Percentiles rank a stretch among this genome's conserved stretches.
phyloP scores from a whole-genome alignment of 2,329 filamentous ascomycete species.

The Purpureocillium lavendulum region DNA sequence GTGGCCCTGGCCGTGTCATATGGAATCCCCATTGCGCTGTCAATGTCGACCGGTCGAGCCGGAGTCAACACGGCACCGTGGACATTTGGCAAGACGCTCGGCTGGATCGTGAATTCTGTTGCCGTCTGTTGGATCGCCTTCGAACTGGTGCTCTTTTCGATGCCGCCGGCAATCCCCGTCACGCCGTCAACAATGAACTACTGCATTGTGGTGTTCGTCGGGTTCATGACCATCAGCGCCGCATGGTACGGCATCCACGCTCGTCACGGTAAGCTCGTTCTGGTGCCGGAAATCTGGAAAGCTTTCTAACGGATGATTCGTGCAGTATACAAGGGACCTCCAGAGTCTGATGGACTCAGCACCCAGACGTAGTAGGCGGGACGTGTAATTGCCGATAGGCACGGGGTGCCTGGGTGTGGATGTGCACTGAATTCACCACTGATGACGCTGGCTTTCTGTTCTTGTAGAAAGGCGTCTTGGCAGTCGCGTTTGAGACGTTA shows the following conservation, averaged over 20 bases:
- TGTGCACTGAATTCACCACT: no score
- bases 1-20: slow-evolving; percentile 48
- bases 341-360: slow-evolving; percentile 14
- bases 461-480: no score
- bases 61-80: slow-evolving; percentile 40
- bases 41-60: slow-evolving; percentile 32
- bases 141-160: slow-evolving; percentile 44
- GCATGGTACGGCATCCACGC: slow-evolving; percentile 43
- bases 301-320: no score
- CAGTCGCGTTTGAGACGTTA: no score
- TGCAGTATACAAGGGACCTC: slow-evolving; percentile 17
- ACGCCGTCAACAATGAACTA: slow-evolving; percentile 44
- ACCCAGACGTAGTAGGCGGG: not conserved
- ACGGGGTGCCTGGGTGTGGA: no score
- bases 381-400: no score
- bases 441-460: no score
- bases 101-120: slow-evolving; percentile 34
- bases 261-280: slow-evolving; percentile 33
- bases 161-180: slow-evolving; percentile 40
- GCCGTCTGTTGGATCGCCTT: slow-evolving; percentile 43
- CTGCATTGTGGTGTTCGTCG: slow-evolving; percentile 47
- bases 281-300: no score
- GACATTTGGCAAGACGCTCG: slow-evolving; percentile 29
- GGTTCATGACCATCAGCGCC: slow-evolving; percentile 26
- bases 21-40: slow-evolving; percentile 45